These are phyloP conservation scores for Phaeoacremonium minimum DNA, from an alignment of 2,329 filamentous ascomycete genomes.

Conservation along the genomic window DNA sequence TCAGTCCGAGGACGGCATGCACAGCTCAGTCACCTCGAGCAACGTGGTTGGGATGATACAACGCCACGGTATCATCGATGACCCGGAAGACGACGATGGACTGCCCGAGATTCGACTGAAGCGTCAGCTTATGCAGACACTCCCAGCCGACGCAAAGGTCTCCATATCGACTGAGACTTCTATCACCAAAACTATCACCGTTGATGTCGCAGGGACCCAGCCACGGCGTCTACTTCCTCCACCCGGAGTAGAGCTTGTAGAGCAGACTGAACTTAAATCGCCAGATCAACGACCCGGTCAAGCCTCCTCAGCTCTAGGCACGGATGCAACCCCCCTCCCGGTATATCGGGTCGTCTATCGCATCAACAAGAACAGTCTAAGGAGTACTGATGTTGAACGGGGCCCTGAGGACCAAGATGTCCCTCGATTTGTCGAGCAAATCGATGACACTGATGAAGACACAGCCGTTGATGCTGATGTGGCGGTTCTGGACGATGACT, in stretches of 20 bases:
- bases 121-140: slow-evolving; percentile 48
- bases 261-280: slow-evolving; percentile 29
- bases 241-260: slow-evolving; percentile 55
- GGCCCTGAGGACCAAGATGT: slow-evolving; percentile 13
- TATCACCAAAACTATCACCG: slow-evolving; percentile 60
- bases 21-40: slow-evolving; percentile 15
- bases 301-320: slow-evolving; percentile 11
- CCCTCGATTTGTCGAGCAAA: slow-evolving; percentile 12
- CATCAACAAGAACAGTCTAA: slow-evolving; percentile 47
- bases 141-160: slow-evolving; percentile 53
- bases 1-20: slow-evolving; percentile 4
- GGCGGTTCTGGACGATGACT: slow-evolving; percentile 13
- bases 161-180: slow-evolving; percentile 56
- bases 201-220: slow-evolving; percentile 53
- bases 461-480: slow-evolving; percentile 21
- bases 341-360: slow-evolving; percentile 57
- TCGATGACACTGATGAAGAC: slow-evolving; percentile 20
- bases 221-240: slow-evolving; percentile 48
- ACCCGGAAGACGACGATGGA: slow-evolving; percentile 33
- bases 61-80: slow-evolving; percentile 21
- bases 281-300: slow-evolving; percentile 30
- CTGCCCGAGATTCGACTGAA: slow-evolving; percentile 42
- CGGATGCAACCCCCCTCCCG: slow-evolving; percentile 15
- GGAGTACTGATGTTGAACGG: slow-evolving; percentile 27
- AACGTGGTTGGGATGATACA: slow-evolving; percentile 30